phyloP scores from a whole-genome alignment of 371 early-diverging fungal species.

The Mortierella sp. region DNA sequence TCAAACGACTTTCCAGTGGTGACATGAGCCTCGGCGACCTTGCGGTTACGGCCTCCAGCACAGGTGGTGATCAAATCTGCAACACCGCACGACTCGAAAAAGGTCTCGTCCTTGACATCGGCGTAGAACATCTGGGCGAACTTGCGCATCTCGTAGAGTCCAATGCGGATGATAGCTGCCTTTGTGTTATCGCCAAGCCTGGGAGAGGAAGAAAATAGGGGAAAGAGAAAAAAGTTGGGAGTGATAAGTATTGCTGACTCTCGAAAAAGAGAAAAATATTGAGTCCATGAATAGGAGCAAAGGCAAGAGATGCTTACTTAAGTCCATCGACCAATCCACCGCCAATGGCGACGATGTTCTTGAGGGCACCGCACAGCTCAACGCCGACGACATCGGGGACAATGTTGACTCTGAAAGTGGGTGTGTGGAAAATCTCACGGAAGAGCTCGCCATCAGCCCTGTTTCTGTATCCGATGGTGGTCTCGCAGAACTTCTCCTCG shows the following conservation, averaged over 20 bases:
- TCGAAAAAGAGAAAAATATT: not conserved
- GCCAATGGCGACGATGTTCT: constrained; percentile 99
- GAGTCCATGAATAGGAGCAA: too few species aligned
- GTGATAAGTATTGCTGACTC: not conserved
- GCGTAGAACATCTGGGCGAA: constrained; percentile 88
- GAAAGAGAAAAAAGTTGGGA: not conserved
- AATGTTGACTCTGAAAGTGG: constrained; percentile 89
- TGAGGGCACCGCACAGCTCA: constrained; percentile 98
- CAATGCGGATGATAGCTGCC: constrained; percentile 97
- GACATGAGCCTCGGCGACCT: constrained; percentile 93
- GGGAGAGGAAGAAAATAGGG: not conserved
- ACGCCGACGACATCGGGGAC: constrained; percentile 93
- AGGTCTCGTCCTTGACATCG: constrained; percentile 88
- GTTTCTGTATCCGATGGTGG: constrained; percentile 90
- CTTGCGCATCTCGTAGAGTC: constrained; percentile 96
- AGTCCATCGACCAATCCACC: constrained; percentile 95
- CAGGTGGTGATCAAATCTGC: constrained; percentile 97
- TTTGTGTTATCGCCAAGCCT: constrained; percentile 94
- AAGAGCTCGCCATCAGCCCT: constrained; percentile 83
- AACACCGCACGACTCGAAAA: constrained; percentile 98
- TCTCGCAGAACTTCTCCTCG: constrained; percentile 94
- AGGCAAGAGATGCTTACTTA: constrained; percentile 33
- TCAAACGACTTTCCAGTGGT: constrained; percentile 92
- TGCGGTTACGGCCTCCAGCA: constrained; percentile 97
- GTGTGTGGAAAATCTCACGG: constrained; percentile 88